Evolutionary conservation across 2,329 filamentous ascomycete species (phyloP).

Genomic region (Metarhizium brunneum): DNA sequence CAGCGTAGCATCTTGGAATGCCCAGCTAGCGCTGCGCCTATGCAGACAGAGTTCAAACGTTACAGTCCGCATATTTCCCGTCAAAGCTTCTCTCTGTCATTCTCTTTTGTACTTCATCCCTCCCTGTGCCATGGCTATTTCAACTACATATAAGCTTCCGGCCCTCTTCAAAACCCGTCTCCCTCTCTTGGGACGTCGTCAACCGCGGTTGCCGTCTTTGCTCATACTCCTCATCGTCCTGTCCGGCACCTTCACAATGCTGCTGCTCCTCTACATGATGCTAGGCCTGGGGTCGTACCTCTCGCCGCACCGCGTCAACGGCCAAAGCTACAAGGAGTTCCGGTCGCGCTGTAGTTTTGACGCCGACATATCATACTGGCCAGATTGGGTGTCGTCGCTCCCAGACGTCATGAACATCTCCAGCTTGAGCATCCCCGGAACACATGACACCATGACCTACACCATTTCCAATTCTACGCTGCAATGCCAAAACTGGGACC

Average conservation of each 20-base stretch:
- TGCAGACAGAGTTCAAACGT: no score
- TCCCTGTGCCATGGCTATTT: no score
- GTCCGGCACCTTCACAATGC: not conserved
- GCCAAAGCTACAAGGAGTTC: constrained; percentile 18
- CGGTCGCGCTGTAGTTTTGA: constrained; percentile 32
- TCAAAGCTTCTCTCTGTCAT: no score
- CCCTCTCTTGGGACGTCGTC: not conserved
- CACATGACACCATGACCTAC: constrained; percentile 45
- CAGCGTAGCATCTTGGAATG: no score
- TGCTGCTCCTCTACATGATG: constrained; percentile 10
- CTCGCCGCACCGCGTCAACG: constrained; percentile 17
- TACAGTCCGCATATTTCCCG: no score
- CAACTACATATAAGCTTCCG: no score
- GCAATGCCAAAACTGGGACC: constrained; percentile 39
- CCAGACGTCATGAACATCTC: constrained; percentile 31
- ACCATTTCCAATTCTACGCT: constrained; percentile 23
- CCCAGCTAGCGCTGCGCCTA: no score
- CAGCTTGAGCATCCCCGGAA: constrained; percentile 39
- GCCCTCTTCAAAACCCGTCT: no score
- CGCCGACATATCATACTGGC: constrained; percentile 20
- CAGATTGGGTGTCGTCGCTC: constrained; percentile 34
- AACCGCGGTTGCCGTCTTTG: no score
- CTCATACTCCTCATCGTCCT: constrained; percentile 1
- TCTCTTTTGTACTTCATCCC: no score
- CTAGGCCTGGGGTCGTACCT: constrained; percentile 10